Percentiles rank a stretch among this genome's conserved stretches.
Conservation (phyloP, 768 basidiomycete genomes). For the Boletus reticuloceps region DNA sequence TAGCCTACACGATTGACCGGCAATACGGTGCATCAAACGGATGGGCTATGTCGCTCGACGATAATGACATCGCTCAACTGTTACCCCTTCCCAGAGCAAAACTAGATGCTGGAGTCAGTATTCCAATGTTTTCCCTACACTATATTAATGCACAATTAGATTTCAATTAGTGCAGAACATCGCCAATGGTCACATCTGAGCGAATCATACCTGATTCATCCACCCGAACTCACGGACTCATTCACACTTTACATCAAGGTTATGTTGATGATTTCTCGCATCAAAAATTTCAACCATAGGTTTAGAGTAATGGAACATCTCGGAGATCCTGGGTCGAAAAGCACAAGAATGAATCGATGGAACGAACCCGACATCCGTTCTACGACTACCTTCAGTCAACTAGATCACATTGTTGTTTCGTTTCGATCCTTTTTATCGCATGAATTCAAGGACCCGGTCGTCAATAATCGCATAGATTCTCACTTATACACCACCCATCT, state of each 20-base stretch:
- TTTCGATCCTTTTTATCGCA: slow-evolving; percentile 60
- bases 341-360: slow-evolving; percentile 21
- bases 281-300: slow-evolving; percentile 66
- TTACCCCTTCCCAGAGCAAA: slow-evolving; percentile 61
- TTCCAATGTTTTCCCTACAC: background rate
- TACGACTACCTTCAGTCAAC: slow-evolving; percentile 59
- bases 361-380: slow-evolving; percentile 58
- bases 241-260: slow-evolving; percentile 72
- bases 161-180: slow-evolving; percentile 46
- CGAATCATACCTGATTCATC: slow-evolving; percentile 60
- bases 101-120: slow-evolving; percentile 59
- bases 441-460: slow-evolving; percentile 54
- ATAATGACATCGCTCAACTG: slow-evolving; percentile 69
- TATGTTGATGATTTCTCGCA: slow-evolving; percentile 56
- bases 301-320: slow-evolving; percentile 59
- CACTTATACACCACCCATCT: slow-evolving; percentile 47
- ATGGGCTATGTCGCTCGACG: slow-evolving; percentile 70
- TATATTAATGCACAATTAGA: slow-evolving; percentile 30
- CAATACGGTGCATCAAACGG: slow-evolving; percentile 66
- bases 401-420: slow-evolving; percentile 55
- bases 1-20: slow-evolving; percentile 68
- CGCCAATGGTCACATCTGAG: slow-evolving; percentile 68
- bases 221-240: slow-evolving; percentile 62
- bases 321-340: slow-evolving; percentile 45
- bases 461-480: slow-evolving; percentile 52